Evolutionary conservation across 75 land plant genomes (phyloP).

Genomic region (Pinus taeda): DNA sequence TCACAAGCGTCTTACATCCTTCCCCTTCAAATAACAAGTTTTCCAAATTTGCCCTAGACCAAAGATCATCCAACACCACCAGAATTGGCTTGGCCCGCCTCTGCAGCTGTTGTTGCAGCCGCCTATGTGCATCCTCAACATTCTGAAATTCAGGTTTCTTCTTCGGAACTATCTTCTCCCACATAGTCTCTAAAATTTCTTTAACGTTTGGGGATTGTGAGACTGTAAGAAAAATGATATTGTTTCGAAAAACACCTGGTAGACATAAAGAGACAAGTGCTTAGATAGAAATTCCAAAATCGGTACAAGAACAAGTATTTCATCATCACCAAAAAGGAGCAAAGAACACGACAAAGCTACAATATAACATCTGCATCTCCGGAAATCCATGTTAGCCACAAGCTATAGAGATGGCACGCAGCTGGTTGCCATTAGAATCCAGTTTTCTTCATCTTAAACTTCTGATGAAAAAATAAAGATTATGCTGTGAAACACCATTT

Average conservation of each 20-base stretch:
- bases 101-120: background rate
- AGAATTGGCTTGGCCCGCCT: background rate
- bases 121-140: background rate
- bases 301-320: too few species aligned
- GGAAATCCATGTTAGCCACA: too few species aligned
- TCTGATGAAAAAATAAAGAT: too few species aligned
- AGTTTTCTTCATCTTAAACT: too few species aligned
- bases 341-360: too few species aligned
- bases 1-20: background rate
- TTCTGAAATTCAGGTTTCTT: constrained; percentile 4
- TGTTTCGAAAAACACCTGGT: background rate
- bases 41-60: constrained; percentile 1
- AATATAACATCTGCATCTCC: too few species aligned
- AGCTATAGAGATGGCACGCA: too few species aligned
- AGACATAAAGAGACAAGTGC: background rate
- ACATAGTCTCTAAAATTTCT: background rate
- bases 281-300: too few species aligned
- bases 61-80: constrained; percentile 1
- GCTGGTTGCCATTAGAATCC: too few species aligned
- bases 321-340: too few species aligned
- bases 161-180: background rate
- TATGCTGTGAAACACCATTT: too few species aligned
- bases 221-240: background rate
- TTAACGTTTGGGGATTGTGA: constrained; percentile 5
- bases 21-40: background rate